These are phyloP conservation scores for Bryoerythrophyllum caledonicum DNA, from an alignment of 225 moss, liverwort and hornwort genomes.

Conservation along the genomic window DNA sequence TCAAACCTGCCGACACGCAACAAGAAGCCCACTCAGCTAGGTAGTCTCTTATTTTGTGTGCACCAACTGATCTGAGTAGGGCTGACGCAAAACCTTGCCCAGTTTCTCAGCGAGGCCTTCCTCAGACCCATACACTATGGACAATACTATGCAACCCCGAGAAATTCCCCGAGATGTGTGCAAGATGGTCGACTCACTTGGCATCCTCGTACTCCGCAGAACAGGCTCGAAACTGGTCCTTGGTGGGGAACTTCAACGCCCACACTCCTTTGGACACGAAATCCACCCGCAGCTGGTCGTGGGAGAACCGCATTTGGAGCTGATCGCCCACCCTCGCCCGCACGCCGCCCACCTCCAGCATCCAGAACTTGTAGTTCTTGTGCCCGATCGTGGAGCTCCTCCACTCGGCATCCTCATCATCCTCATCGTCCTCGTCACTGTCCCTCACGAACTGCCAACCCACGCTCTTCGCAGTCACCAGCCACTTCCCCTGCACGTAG, in stretches of 20 bases:
- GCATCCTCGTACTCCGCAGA: constrained; percentile 68
- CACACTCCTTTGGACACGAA: constrained; percentile 80
- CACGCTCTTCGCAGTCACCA: constrained; percentile 58
- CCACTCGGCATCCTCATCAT: constrained; percentile 74
- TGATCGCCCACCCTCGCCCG: constrained; percentile 64
- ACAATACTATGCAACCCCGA: no score
- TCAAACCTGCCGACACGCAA: constrained; percentile 60
- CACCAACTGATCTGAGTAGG: no score
- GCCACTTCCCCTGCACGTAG: constrained; percentile 71
- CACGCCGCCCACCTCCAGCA: constrained; percentile 75
- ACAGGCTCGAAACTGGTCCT: constrained; percentile 70
- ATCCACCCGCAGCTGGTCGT: constrained; percentile 75
- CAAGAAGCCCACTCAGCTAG: no score
- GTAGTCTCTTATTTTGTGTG: no score
- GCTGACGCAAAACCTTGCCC: no score
- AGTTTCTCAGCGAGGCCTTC: no score
- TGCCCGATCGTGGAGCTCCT: constrained; percentile 47
- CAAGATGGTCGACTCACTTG: constrained; percentile 35
- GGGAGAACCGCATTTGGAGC: constrained; percentile 76
- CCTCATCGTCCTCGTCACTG: constrained; percentile 53
- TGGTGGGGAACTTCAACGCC: constrained; percentile 84
- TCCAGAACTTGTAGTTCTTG: constrained; percentile 63
- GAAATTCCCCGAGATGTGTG: neutral
- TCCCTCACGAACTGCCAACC: constrained; percentile 72
- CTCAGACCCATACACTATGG: neutral